These are phyloP conservation scores for Xylaria hypoxylon DNA, from an alignment of 2,329 filamentous ascomycete genomes.

Conservation along the genomic window DNA sequence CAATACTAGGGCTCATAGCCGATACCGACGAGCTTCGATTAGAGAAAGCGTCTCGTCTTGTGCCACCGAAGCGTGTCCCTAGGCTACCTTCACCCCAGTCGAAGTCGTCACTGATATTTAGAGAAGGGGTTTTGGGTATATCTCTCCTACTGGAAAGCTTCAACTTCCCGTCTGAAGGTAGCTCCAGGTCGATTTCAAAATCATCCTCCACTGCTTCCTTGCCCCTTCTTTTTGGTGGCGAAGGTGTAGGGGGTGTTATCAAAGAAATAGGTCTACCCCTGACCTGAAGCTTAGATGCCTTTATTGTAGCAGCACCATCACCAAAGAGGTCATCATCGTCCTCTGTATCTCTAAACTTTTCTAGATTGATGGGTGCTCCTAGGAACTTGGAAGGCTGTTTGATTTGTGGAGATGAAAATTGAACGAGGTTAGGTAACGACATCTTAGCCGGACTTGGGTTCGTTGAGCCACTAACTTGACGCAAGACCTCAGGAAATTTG, in stretches of 20 bases:
- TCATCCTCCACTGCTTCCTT: constrained; percentile 69
- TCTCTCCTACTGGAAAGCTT: constrained; percentile 72
- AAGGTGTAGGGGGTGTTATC: constrained; percentile 68
- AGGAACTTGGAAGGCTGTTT: constrained; percentile 53
- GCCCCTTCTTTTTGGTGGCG: constrained; percentile 62
- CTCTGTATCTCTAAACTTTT: constrained; percentile 71
- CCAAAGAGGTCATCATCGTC: constrained; percentile 73
- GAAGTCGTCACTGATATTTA: constrained; percentile 76
- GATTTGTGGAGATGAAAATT: constrained; percentile 49
- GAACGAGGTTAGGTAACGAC: constrained; percentile 43
- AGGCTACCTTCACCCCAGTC: constrained; percentile 96
- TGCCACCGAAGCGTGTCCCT: constrained; percentile 90
- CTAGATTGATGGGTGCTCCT: constrained; percentile 66
- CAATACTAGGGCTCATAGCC: constrained; percentile 90
- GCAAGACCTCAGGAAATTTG: constrained; percentile 74
- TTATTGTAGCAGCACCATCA: constrained; percentile 74
- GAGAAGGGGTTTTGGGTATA: constrained; percentile 71
- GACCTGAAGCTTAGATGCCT: constrained; percentile 64
- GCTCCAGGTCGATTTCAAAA: constrained; percentile 78
- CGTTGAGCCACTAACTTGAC: constrained; percentile 72
- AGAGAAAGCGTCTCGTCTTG: constrained; percentile 80
- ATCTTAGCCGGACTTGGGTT: constrained; percentile 64
- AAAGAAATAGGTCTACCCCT: constrained; percentile 53
- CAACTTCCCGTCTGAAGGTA: constrained; percentile 74
- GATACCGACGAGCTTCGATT: constrained; percentile 88